These are phyloP conservation scores for Ophiocordyceps australis DNA, from an alignment of 2,329 filamentous ascomycete species.

Conservation along the genomic window DNA sequence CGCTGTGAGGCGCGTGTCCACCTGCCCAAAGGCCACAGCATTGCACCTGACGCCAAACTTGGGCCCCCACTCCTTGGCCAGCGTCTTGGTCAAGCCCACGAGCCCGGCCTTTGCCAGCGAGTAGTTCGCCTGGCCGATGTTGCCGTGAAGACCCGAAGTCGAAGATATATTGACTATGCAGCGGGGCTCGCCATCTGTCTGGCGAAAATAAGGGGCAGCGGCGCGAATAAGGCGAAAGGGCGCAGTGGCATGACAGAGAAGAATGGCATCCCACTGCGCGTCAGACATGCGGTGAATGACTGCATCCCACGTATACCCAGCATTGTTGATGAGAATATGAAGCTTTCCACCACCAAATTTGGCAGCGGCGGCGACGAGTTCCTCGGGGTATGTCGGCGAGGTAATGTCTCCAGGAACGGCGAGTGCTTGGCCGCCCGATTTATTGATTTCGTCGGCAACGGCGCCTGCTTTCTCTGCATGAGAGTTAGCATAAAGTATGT, in stretches of 20 bases:
- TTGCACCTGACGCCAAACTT: slow-evolving; percentile 68
- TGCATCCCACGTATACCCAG: slow-evolving; percentile 83
- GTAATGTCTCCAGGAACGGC: slow-evolving; percentile 64
- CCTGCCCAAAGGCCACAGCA: slow-evolving; percentile 70
- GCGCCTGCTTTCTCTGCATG: slow-evolving; percentile 44
- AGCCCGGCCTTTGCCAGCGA: slow-evolving; percentile 72
- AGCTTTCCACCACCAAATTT: slow-evolving; percentile 77
- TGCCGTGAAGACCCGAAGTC: slow-evolving; percentile 69
- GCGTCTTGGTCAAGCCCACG: slow-evolving; percentile 68
- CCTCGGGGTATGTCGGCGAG: slow-evolving; percentile 48
- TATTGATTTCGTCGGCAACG: slow-evolving; percentile 54
- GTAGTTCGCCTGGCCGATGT: slow-evolving; percentile 86
- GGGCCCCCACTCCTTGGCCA: slow-evolving; percentile 85
- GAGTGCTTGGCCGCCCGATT: slow-evolving; percentile 46
- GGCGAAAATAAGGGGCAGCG: slow-evolving; percentile 72
- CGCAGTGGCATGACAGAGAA: slow-evolving; percentile 66
- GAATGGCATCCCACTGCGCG: slow-evolving; percentile 81
- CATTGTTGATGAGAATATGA: slow-evolving; percentile 83
- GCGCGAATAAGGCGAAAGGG: slow-evolving; percentile 71
- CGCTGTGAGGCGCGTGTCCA: slow-evolving; percentile 62
- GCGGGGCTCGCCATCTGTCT: slow-evolving; percentile 63
- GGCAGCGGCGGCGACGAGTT: slow-evolving; percentile 56
- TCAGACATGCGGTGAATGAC: slow-evolving; percentile 87
- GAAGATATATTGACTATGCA: slow-evolving; percentile 72
- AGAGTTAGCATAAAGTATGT: background rate